Percentiles rank a stretch among this genome's conserved stretches.
phyloP scores from a whole-genome alignment of 1,284 basidiomycete species.

The Meripilus lineatus region DNA sequence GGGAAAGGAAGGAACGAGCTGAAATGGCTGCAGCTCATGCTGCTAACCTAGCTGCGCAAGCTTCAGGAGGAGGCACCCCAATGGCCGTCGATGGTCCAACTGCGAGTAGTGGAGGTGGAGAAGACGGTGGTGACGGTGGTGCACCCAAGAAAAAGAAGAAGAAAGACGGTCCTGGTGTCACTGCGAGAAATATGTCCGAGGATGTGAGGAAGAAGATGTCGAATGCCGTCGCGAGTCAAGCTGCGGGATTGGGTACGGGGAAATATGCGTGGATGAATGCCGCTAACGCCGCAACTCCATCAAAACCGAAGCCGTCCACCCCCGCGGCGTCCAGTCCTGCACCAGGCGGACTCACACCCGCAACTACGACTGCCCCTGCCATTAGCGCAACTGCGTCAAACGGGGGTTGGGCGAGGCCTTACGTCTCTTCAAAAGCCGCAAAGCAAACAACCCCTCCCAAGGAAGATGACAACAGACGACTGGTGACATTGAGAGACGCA shows the following conservation, averaged over 20 bases:
- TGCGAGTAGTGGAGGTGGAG: background rate
- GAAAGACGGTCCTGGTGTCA: constrained; percentile 78
- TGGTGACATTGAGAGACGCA: constrained; percentile 71
- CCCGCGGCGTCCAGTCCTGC: constrained; percentile 20
- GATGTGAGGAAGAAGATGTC: constrained; percentile 87
- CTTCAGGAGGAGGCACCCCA: constrained; percentile 37
- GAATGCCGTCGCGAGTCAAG: constrained; percentile 82
- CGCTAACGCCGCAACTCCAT: constrained; percentile 38
- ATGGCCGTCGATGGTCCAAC: constrained; percentile 22
- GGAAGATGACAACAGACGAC: constrained; percentile 48
- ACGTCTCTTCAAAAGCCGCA: constrained; percentile 47
- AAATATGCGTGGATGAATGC: constrained; percentile 86
- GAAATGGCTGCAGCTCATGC: constrained; percentile 65
- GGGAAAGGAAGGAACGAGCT: constrained; percentile 70
- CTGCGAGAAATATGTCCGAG: constrained; percentile 82
- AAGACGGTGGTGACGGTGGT: constrained; percentile 11
- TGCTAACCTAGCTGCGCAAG: constrained; percentile 55
- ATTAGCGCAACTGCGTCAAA: constrained; percentile 32
- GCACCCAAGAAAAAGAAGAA: constrained; percentile 77
- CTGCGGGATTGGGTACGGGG: constrained; percentile 68
- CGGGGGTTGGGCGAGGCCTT: constrained; percentile 60
- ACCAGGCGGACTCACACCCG: constrained; percentile 20
- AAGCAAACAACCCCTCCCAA: constrained; percentile 32
- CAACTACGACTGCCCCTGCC: constrained; percentile 29
- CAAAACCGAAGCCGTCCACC: constrained; percentile 41